Evolutionary conservation across 163 green algal genomes (phyloP).

Genomic region (Prototheca wickerhamii): DNA sequence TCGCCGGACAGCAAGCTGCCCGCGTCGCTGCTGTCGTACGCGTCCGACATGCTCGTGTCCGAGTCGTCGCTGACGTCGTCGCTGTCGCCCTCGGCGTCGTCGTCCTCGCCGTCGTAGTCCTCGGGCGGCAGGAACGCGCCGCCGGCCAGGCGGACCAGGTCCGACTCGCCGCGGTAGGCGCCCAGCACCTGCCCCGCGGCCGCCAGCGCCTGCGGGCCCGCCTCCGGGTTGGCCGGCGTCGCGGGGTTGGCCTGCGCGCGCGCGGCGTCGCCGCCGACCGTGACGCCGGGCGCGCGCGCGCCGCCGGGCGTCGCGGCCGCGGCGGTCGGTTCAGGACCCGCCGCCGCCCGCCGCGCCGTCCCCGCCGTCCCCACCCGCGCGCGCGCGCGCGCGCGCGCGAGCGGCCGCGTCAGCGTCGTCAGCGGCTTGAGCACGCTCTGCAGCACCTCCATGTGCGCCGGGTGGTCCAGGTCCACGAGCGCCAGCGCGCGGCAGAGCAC

Average conservation of each 20-base stretch:
- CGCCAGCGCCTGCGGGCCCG: slow-evolving; percentile 1
- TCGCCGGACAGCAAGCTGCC: slow-evolving; percentile 1
- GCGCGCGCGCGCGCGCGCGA: slow-evolving; percentile 5
- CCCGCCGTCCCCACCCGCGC: slow-evolving; percentile 2
- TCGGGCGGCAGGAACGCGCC: neutral
- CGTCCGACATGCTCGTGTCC: slow-evolving; percentile 1
- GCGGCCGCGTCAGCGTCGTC: slow-evolving; percentile 68
- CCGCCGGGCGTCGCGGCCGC: no score
- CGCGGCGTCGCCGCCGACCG: slow-evolving; percentile 1
- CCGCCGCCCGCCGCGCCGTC: slow-evolving; percentile 6
- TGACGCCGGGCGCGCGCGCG: neutral
- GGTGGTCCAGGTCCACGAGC: slow-evolving; percentile 68
- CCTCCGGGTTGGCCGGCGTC: neutral
- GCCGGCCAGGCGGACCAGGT: neutral
- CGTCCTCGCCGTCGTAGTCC: slow-evolving; percentile 31
- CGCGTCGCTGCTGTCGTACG: slow-evolving; percentile 4
- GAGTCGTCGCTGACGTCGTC: slow-evolving; percentile 23
- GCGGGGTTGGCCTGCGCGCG: slow-evolving; percentile 4
- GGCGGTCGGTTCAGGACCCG: no score
- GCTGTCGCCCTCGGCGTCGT: slow-evolving; percentile 33
- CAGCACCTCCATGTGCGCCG: slow-evolving; percentile 37
- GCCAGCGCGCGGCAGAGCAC: slow-evolving; percentile 59
- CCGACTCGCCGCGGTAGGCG: neutral
- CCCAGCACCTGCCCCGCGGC: neutral
- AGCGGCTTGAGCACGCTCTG: slow-evolving; percentile 61